phyloP scores from a whole-genome alignment of 192 early-diverging fungal genomes.

The Fimicolochytrium jonesii region DNA sequence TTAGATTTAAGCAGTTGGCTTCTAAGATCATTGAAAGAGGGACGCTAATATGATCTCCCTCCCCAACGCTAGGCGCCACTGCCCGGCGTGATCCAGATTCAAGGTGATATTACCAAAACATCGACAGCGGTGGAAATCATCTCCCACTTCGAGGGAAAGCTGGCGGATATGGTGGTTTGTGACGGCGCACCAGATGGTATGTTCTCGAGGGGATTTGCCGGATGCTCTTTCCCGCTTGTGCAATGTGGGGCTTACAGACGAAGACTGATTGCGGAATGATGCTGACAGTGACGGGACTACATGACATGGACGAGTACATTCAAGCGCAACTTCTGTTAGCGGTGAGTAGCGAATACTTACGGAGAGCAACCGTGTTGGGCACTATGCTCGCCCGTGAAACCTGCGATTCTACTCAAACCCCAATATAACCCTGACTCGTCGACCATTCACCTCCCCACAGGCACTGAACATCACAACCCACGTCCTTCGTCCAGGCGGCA shows the following conservation, averaged over 20 bases:
- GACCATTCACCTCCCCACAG: constrained; percentile 15
- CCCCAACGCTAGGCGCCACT: constrained; percentile 86
- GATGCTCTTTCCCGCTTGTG: too few species aligned
- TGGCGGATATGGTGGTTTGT: constrained; percentile 92
- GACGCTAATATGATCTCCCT: not conserved
- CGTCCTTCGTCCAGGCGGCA: constrained; percentile 82
- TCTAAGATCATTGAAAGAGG: not conserved
- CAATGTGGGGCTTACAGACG: too few species aligned
- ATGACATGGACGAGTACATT: constrained; percentile 99
- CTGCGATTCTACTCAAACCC: too few species aligned
- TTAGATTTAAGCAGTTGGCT: not conserved
- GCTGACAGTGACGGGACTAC: constrained; percentile 93
- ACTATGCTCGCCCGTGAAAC: too few species aligned
- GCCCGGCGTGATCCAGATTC: constrained; percentile 86
- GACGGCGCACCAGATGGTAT: constrained; percentile 93
- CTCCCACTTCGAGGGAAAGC: constrained; percentile 79
- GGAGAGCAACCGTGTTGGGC: too few species aligned
- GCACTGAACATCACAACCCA: constrained; percentile 96
- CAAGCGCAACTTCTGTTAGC: constrained; percentile 95
- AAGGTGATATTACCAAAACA: constrained; percentile 96
- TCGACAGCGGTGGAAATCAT: constrained; percentile 90
- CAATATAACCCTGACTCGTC: too few species aligned
- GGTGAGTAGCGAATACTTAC: constrained; percentile 32
- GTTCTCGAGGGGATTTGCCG: too few species aligned
- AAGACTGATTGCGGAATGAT: too few species aligned